phyloP scores from a whole-genome alignment of 1,284 basidiomycete genomes.

The Xerocomus amazonicus region DNA sequence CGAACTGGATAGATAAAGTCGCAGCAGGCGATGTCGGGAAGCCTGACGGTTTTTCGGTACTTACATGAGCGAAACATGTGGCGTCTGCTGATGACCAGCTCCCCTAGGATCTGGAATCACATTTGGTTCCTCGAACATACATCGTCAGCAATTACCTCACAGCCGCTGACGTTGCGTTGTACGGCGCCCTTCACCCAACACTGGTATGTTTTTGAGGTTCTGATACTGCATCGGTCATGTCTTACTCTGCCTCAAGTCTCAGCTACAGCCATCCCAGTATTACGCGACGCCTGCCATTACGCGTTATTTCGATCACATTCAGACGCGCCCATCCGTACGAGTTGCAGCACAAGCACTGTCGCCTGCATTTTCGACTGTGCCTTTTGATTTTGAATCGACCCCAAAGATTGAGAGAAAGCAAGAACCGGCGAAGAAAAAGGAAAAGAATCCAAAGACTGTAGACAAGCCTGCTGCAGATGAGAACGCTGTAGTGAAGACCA shows the following conservation, averaged over 20 bases:
- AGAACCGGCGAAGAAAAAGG: constrained; percentile 77
- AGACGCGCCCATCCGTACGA: constrained; percentile 62
- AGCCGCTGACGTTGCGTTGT: constrained; percentile 84
- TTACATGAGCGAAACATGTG: background rate
- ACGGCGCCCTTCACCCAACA: constrained; percentile 75
- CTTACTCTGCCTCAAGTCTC: constrained; percentile 46
- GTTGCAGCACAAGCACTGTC: constrained; percentile 49
- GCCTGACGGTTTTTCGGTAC: constrained; percentile 49
- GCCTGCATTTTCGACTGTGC: constrained; percentile 58
- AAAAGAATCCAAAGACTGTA: constrained; percentile 59
- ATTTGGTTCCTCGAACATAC: constrained; percentile 76
- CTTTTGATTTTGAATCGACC: constrained; percentile 73
- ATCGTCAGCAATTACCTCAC: constrained; percentile 78
- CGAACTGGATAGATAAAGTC: constrained; percentile 67
- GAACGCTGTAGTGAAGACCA: constrained; percentile 26
- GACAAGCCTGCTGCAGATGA: constrained; percentile 31
- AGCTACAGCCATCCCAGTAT: constrained; percentile 63
- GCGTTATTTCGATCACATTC: constrained; percentile 93
- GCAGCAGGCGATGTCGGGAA: constrained; percentile 48
- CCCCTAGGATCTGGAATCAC: constrained; percentile 66
- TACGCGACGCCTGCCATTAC: constrained; percentile 77
- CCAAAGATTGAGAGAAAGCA: constrained; percentile 71
- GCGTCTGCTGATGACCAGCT: background rate
- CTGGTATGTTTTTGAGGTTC: constrained; percentile 52
- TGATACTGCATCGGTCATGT: background rate